Evolutionary conservation across 306 rosid genomes (phyloP).

Genomic region (Quercus rubra): DNA sequence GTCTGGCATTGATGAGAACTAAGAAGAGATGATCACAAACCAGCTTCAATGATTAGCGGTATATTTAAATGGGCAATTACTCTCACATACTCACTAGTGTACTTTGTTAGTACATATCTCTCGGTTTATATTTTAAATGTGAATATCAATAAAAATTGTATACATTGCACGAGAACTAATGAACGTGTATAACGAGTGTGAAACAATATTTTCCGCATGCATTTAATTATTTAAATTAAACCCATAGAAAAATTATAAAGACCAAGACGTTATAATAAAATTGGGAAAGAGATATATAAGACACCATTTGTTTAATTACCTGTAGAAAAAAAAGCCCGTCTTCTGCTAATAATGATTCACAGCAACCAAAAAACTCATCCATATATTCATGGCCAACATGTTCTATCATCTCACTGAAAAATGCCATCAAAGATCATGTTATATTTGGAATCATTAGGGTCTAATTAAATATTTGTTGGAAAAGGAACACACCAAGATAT

Average conservation of each 20-base stretch:
- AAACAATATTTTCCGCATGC: too few relatives aligned
- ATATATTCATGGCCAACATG: slow-evolving; percentile 76
- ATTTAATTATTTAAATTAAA: too few relatives aligned
- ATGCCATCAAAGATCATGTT: slow-evolving; percentile 14
- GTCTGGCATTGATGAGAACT: slow-evolving; percentile 83
- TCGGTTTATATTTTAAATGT: too few relatives aligned
- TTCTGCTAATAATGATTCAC: slow-evolving; percentile 67
- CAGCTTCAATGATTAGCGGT: too few relatives aligned
- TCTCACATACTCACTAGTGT: too few relatives aligned
- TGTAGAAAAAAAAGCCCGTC: slow-evolving; percentile 73
- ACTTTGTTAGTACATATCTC: too few relatives aligned
- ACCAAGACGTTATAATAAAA: too few relatives aligned
- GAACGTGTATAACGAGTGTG: too few relatives aligned
- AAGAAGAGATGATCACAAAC: neutral
- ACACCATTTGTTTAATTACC: slow-evolving; percentile 31
- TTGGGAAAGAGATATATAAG: too few relatives aligned
- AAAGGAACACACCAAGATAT: slow-evolving; percentile 72
- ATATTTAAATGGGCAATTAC: too few relatives aligned
- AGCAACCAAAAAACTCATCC: slow-evolving; percentile 71
- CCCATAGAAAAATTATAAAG: neutral
- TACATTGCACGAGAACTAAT: too few relatives aligned
- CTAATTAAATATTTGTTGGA: neutral
- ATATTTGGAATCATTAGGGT: neutral
- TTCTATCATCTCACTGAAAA: slow-evolving; percentile 84
- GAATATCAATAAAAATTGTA: too few relatives aligned